Evolutionary conservation across 192 early-diverging fungal genomes (phyloP).

Genomic region (Coemansia sp.): DNA sequence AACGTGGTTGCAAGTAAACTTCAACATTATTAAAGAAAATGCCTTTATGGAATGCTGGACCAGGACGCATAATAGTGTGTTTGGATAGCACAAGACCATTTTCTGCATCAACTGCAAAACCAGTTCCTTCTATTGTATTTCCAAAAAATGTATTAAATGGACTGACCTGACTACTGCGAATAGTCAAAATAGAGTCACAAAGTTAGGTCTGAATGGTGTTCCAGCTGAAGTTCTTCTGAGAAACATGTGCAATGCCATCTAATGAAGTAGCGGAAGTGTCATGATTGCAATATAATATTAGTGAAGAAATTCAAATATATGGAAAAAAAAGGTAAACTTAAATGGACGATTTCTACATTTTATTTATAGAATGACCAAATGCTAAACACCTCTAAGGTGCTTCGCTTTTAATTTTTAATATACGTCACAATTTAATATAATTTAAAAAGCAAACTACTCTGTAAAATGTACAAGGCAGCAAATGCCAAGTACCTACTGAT

Average conservation of each 20-base stretch:
- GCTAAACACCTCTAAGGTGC: too few species aligned
- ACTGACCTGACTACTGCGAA: neutral
- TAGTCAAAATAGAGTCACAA: neutral
- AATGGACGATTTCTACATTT: too few species aligned
- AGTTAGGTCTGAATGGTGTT: neutral
- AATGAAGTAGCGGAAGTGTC: neutral
- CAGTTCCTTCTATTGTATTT: slow-evolving; percentile 50
- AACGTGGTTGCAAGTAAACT: slow-evolving; percentile 63
- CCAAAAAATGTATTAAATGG: slow-evolving; percentile 6
- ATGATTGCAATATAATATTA: neutral
- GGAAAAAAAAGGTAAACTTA: too few species aligned
- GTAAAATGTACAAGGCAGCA: too few species aligned
- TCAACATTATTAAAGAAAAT: slow-evolving; percentile 67
- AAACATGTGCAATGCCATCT: too few species aligned
- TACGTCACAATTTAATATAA: too few species aligned
- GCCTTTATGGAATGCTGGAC: slow-evolving; percentile 66
- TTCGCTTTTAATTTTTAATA: too few species aligned
- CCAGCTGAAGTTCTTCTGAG: neutral
- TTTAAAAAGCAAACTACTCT: too few species aligned
- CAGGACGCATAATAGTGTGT: slow-evolving; percentile 66
- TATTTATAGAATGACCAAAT: too few species aligned
- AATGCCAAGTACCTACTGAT: too few species aligned
- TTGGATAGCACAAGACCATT: slow-evolving; percentile 73
- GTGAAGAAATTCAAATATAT: neutral
- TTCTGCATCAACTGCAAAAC: slow-evolving; percentile 71